Evolutionary conservation across 2,329 filamentous ascomycete genomes (phyloP), one percentile per base, ranked within the genome.

Genomic region (Verticillium klebahnii): DNA sequence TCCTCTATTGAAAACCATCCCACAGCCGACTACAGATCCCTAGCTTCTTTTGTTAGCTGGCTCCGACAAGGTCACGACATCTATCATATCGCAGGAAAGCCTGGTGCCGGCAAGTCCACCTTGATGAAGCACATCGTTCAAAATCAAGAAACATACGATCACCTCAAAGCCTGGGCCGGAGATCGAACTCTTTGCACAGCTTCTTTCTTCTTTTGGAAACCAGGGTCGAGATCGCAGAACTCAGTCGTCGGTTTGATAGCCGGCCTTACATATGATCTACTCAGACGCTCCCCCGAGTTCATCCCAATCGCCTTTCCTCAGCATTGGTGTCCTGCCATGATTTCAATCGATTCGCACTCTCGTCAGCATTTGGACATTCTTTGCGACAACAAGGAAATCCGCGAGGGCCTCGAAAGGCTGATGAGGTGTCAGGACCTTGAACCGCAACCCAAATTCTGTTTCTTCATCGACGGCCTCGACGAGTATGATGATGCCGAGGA

Each of bases 81-180:
- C 1, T 77, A 70, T 63, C 74, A 73, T 68, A 70, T 79, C 11
- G 68, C 67, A 8, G 78, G 78, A 2, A 78, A 79, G 55, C 68
- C 76, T 0, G 77, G 77, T 7, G 73, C 74, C 0, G 78, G 77
- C 0, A 80, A 80, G 60, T 79, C 77, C 1, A 79, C 76, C 0
- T 62, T 79, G 14, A 75, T 79, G 73, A 77, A 76, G 50, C 74
- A 70, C 52, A 60, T 78, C 8, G 61, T 45, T 31, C 57, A 66
- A 1, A 40, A 72, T 56, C 1, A 34, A 0, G 25, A 39, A 0
- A 75, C 72, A 0, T 19, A 23, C 0, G 3, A 64, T 1, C 36
- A 56, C 3, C 62, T 77, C 0, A 1, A 36, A 8, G 7, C 7
- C 55, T 56, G 55, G 55, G 29, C 31, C 15, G 55, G 19, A 4